Evolutionary conservation across 768 basidiomycete species (phyloP), one percentile per base, ranked within the genome.

Genomic region (Boletus speciosus): DNA sequence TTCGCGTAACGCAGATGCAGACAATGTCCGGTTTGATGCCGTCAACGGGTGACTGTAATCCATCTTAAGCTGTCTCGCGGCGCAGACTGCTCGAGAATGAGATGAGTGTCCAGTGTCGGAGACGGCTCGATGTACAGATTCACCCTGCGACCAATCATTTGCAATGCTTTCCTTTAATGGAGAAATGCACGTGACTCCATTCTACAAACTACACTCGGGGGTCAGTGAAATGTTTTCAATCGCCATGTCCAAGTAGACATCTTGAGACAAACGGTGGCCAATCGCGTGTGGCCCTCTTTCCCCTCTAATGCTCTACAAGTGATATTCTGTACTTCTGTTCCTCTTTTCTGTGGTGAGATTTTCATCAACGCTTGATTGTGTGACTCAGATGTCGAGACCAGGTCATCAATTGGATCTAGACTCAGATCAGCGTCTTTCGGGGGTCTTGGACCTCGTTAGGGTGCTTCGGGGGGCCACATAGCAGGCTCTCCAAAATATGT

Each of bases 1-100:
- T 23, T 83, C 83, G 63, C 76, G 82, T 40, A 91, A 73, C 9
- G 83, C 82, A 23, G 78, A 74, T 4, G 86, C 80, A 5, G 88
- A 89, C 29, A 86, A 52, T 14, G 75, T 73, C 58, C 84, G 76
- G 10, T 79, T 74, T 27, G 78, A 72, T 38, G 73, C 66, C 9
- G 67, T 57, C 39, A 75, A 54, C 23, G 66, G 58, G 25, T 65
- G 66, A 35, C 62, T 57, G 53, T 66, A 56, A 42, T 75, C 75
- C 75, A 76, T 73, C 19, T 15, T 55, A 47, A 35, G 21, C 21
- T 21, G 62, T 55, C 43, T 43, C 51, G 44, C 35, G 35, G 35
- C 11, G 9, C 37, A 34, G 36, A 45, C 39, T 31, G 45, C 36
- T 35, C 12, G 42, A 51, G 47, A 19, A 27, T 5, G 55, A 49